Base-by-base conservation (phyloP, 148 eudicot genomes). In the Vaccinium darrowii region DNA sequence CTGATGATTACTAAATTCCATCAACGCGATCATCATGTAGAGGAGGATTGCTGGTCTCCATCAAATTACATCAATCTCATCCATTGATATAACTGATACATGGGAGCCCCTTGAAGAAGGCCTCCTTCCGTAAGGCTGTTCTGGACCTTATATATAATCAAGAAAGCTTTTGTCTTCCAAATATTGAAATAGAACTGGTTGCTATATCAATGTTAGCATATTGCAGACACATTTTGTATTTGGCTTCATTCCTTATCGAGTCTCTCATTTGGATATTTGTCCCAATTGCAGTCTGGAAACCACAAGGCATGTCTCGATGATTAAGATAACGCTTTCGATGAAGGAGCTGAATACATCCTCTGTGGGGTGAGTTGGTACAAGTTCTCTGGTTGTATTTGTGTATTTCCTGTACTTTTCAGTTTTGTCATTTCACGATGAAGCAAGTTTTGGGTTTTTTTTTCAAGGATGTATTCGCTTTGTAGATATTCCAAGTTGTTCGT, bases 21-120 rank as follows among this genome's bases (percentile, higher is more conserved):
- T 85, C 16, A 60, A 81, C 36, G 18, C 80, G n/a, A 30, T 43
- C 84, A 25, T 60, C 33, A 81, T 86, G 81, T 93, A 96, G 99
- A 94, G 98, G 90, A 93, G 98, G 87, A 92, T 96, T 84, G 99
- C 88, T 87, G 99, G 98, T 87, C 93, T 96, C 83, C 98, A 96
- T 90, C 99, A 96, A 91, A 86, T 93, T 80, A 96, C 99, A 67
- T 84, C 93, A 5, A 94, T 96, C 87, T 94, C 93, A 78, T 96
- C 99, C 76, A 94, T 93, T 76, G 99, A 93, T 85, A 96, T 96
- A 87, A 97, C 95, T 57, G 98, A 96, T 90, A 94, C 95, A 50
- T 94, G 98, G 99, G 99, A 96, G 89, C 99, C 99, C 79, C 88
- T 96, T 10, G 99, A 94, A 89, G 99, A 96, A 94, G 99, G 99